Base-by-base conservation (phyloP, 345 rosid genomes). In the Salix caprea region DNA sequence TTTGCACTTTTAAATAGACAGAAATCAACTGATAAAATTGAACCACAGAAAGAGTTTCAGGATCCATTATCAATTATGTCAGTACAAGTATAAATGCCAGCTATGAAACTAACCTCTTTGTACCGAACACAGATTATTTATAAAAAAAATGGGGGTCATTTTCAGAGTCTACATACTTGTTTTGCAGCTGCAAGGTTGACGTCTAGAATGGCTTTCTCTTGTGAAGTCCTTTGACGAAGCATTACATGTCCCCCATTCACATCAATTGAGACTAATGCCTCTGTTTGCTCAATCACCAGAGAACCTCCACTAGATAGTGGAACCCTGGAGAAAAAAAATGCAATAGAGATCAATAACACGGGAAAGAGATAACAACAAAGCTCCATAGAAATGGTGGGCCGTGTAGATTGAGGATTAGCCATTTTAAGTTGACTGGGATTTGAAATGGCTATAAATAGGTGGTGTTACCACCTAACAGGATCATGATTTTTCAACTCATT, bases 231-330 rank as follows among this genome's bases (percentile, higher is more conserved):
- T 80, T 89, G 92, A 80, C 97, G 93, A 83, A 93, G 83, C 98
- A 95, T 91, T 71, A 92, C 93, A 84, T 93, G 99, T 73, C 99
- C 99, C 9, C 99, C 98, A 81, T 95, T 95, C 75, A 95, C 99
- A 85, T 95, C 99, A 85, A 95, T 88, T 48, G 99, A 91, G 80
- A 95, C 99, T 74, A 95, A 88, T 52, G 99, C 99, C 89, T 95
- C 99, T 0, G 99, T 95, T 85, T 93, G 98, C 86, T 95, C 99
- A 84, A 95, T 95, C 82, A 95, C 96, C 83, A 95, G 78, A 79
- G 98, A 93, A 77, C 98, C 99, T 79, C 99, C 99, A 77, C 84
- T 90, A 39, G 90, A 88, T 70, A 95, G 93, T 73, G 90, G 86
- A 81, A 95, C 98, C 89, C 99, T 95, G 86, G 62, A 80, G 61